Percentiles rank a stretch among this genome's conserved stretches.
These are phyloP conservation scores for Thecaphora thlaspeos DNA, from an alignment of 1,284 basidiomycete species.

Conservation along the genomic window DNA sequence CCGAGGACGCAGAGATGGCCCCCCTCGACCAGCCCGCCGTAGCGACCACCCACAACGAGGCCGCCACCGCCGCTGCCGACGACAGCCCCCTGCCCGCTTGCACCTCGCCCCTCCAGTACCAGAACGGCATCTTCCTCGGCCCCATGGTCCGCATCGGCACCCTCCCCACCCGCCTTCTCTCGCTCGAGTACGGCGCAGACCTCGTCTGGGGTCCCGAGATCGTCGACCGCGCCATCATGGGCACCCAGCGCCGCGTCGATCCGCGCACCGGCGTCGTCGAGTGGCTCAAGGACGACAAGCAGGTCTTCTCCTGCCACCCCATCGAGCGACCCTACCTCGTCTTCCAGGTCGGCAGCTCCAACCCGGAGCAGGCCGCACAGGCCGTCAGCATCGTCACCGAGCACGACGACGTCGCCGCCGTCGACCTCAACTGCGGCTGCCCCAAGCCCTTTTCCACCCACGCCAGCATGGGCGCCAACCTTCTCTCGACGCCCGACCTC, in stretches of 20 bases:
- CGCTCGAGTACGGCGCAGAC: conserved; percentile 87
- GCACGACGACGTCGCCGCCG: conserved; percentile 75
- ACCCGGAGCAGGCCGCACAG: conserved; percentile 84
- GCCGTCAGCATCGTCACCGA: conserved; percentile 82
- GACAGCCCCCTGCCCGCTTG: conserved; percentile 19
- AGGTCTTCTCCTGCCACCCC: conserved; percentile 89
- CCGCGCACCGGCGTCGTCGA: conserved; percentile 86
- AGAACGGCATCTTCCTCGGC: conserved; percentile 51
- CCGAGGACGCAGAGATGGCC: conserved; percentile 17
- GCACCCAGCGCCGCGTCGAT: conserved; percentile 77
- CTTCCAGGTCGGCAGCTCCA: conserved; percentile 82
- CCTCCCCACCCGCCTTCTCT: conserved; percentile 76
- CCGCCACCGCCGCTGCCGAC: conserved; percentile 17
- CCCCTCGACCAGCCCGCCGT: conserved; percentile 19
- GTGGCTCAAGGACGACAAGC: conserved; percentile 70
- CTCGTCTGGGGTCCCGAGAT: conserved; percentile 97
- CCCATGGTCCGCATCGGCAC: conserved; percentile 55
- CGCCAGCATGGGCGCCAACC: conserved; percentile 91
- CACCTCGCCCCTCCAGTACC: conserved; percentile 22
- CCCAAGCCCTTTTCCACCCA: conserved; percentile 95
- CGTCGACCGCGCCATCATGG: conserved; percentile 92
- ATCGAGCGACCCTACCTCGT: conserved; percentile 65
- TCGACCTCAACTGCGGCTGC: conserved; percentile 85
- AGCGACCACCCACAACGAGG: conserved; percentile 2
- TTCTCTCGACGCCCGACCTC: conserved; percentile 85